phyloP scores from a whole-genome alignment of 1,284 basidiomycete genomes.

The Ceratobasidium sp. region DNA sequence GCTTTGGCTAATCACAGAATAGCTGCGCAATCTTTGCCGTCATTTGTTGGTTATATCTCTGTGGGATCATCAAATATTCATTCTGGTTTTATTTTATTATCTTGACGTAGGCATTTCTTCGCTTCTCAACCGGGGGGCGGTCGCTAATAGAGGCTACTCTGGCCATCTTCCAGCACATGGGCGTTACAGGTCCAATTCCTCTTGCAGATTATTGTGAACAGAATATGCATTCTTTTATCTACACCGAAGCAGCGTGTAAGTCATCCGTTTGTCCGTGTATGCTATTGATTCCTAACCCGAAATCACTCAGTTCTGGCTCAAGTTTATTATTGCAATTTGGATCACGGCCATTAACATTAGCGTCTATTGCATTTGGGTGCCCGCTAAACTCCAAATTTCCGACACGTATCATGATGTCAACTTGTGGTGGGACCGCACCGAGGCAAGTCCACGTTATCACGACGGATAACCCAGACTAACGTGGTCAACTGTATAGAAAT shows the following conservation, averaged over 20 bases:
- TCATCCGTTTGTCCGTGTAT: not conserved
- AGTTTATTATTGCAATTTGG: slow-evolving; percentile 37
- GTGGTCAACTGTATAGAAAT: not conserved
- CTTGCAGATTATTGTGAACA: slow-evolving; percentile 40
- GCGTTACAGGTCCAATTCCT: slow-evolving; percentile 41
- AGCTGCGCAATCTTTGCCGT: slow-evolving; percentile 36
- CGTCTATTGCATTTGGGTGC: slow-evolving; percentile 41
- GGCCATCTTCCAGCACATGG: slow-evolving; percentile 31
- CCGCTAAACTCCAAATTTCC: slow-evolving; percentile 39
- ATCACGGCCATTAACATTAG: slow-evolving; percentile 39
- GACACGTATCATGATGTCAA: slow-evolving; percentile 37
- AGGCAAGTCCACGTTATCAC: slow-evolving; percentile 2
- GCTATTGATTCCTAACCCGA: not conserved
- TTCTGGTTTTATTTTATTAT: slow-evolving; percentile 41
- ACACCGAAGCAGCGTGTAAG: not conserved
- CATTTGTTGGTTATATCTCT: slow-evolving; percentile 41
- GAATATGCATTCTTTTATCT: slow-evolving; percentile 27
- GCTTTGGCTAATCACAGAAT: not conserved
- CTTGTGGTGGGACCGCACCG: slow-evolving; percentile 36
- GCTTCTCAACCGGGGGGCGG: not conserved
- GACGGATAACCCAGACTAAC: not conserved
- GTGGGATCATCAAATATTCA: slow-evolving; percentile 38
- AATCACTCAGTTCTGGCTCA: slow-evolving; percentile 32
- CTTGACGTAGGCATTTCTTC: slow-evolving; percentile 26
- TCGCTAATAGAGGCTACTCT: not conserved